Percentiles rank a stretch among this genome's conserved stretches.
These are phyloP conservation scores for Lactarius pseudohatsudake DNA, from an alignment of 768 basidiomycete genomes.

Conservation along the genomic window DNA sequence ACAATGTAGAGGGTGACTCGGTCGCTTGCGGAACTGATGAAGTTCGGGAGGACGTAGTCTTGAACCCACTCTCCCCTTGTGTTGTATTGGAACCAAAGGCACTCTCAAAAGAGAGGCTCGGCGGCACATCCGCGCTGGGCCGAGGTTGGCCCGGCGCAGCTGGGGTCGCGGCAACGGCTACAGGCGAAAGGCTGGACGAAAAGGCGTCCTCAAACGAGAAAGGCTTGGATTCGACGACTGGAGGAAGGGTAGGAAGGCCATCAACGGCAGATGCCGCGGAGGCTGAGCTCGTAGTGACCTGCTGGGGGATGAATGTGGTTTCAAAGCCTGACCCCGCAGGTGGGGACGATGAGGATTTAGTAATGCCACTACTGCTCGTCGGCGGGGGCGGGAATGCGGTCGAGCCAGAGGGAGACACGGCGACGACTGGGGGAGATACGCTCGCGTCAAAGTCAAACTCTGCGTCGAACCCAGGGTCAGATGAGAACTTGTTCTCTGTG, in stretches of 20 bases:
- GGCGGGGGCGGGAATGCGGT: slow-evolving; percentile 24
- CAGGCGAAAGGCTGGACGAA: neutral
- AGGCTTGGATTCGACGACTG: slow-evolving; percentile 20
- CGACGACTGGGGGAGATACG: slow-evolving; percentile 1
- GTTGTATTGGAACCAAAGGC: slow-evolving; percentile 39
- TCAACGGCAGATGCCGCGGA: slow-evolving; percentile 19
- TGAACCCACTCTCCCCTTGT: slow-evolving; percentile 38
- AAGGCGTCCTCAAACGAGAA: slow-evolving; percentile 24
- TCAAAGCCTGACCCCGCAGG: slow-evolving; percentile 37
- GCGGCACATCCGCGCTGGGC: neutral
- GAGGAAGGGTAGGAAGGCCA: slow-evolving; percentile 21
- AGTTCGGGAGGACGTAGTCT: slow-evolving; percentile 38
- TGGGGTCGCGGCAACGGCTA: slow-evolving; percentile 21
- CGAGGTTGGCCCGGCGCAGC: slow-evolving; percentile 20
- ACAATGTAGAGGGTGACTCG: slow-evolving; percentile 36
- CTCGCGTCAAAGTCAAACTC: slow-evolving; percentile 58
- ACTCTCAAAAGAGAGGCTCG: slow-evolving; percentile 46
- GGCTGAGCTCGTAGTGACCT: slow-evolving; percentile 11
- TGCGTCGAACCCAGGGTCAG: slow-evolving; percentile 64
- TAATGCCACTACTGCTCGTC: neutral
- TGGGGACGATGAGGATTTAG: slow-evolving; percentile 5
- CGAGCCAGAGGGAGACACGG: slow-evolving; percentile 6
- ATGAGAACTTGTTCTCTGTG: slow-evolving; percentile 49
- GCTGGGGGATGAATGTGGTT: slow-evolving; percentile 34
- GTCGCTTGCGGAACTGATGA: slow-evolving; percentile 31